Base-by-base conservation (phyloP, 2,329 filamentous ascomycete genomes). In the Trichoderma atrobrunneum region DNA sequence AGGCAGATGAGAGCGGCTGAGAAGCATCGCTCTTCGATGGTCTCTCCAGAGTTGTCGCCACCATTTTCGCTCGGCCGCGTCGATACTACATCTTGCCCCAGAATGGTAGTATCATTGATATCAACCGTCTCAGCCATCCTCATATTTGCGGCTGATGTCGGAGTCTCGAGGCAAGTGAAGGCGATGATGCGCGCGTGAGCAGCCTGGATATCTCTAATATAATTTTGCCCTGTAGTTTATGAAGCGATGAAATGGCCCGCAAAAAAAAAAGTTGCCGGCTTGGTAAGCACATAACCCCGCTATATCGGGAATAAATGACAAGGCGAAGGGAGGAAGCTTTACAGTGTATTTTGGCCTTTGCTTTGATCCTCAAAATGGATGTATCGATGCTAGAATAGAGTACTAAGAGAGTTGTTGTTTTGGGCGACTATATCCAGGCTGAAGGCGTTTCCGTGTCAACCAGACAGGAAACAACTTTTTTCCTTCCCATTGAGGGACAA, bases 21-120 rank as follows among this genome's bases (percentile, higher is more conserved):
- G 79, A 91, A 91, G 78, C 85, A 87, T 72, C 89, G 84, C 81
- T 91, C 89, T 80, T 91, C 89, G 77, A 91, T 89, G 48, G 87
- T 87, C 78, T 89, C 81, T 36, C 77, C 78, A 14, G 72, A 61
- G 16, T 73, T 74, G 36, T 76, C 76, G 34, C 74, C 73, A 24
- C 71, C 74, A 48, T 65, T 61, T 6, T 70, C 71, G 14, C 30
- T 54, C 48, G 16, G 68, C 61, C 30, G 54, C 54, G 66, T 30
- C 1, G 66, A 24, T 26, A 39, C 51, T 24, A 57, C 62, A 32
- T 68, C 61, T 28, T 70, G 71, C 5, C 51, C 71, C 28, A 72
- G 65, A 21, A 70, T 65, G 16, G 60, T 63, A 51, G 60, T 70
- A 32, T 60, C 66, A 21, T 70, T 66, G 10, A 72, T 70, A 18